phyloP scores from a whole-genome alignment of 1,284 basidiomycete genomes.

The Golubevia sp. region DNA sequence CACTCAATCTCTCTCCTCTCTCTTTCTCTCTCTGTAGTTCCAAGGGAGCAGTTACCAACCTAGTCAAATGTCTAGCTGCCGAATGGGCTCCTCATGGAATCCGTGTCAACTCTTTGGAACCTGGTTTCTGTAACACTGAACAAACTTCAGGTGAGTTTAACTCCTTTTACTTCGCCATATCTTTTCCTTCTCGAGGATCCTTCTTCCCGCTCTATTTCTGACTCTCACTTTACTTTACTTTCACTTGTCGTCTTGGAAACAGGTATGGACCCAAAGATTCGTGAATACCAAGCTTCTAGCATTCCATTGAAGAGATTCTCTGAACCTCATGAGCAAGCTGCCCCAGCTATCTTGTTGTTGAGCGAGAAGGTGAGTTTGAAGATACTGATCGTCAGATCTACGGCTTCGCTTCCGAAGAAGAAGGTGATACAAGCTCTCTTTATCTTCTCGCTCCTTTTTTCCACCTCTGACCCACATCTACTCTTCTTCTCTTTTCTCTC shows the following conservation, averaged over 20 bases:
- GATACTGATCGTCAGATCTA: too few relatives aligned
- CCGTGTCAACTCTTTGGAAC: constrained; percentile 54
- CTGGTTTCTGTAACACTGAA: constrained; percentile 53
- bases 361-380: constrained; percentile 39
- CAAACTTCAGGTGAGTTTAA: constrained; percentile 36
- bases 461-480: neutral
- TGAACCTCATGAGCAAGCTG: constrained; percentile 58
- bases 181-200: too few relatives aligned
- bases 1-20: neutral
- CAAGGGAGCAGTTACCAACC: constrained; percentile 53
- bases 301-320: constrained; percentile 59
- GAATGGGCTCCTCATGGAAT: constrained; percentile 59
- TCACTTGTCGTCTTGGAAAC: too few relatives aligned
- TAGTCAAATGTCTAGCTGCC: constrained; percentile 60
- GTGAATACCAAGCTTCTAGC: constrained; percentile 55
- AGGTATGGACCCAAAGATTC: constrained; percentile 55
- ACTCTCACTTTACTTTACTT: too few relatives aligned
- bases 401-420: too few relatives aligned
- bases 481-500: neutral
- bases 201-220: too few relatives aligned
- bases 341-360: constrained; percentile 49
- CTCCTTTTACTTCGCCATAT: too few relatives aligned
- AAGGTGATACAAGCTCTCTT: too few relatives aligned
- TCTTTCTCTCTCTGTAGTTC: neutral
- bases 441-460: neutral